phyloP scores from a whole-genome alignment of 495 filamentous ascomycete species.

The Chaetomidium leptoderma region DNA sequence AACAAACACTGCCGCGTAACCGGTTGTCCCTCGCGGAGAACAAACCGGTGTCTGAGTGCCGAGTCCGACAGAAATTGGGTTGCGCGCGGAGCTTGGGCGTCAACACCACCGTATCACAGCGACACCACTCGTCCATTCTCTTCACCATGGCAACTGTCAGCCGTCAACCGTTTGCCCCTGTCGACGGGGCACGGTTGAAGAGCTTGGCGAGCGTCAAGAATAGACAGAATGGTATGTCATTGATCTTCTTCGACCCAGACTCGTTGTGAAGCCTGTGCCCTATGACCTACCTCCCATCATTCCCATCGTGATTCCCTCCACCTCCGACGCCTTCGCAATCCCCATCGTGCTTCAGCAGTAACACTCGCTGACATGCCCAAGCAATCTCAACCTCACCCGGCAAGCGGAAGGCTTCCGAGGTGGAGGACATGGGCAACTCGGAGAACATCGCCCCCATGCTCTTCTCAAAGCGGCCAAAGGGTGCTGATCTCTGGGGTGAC shows the following conservation, averaged over 20 bases:
- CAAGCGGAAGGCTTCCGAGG: conserved; percentile 47
- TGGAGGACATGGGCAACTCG: conserved; percentile 52
- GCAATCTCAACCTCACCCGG: conserved; percentile 36
- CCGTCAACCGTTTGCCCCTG: conserved; percentile 56
- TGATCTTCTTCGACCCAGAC: neutral
- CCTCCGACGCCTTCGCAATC: neutral
- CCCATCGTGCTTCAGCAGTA: neutral
- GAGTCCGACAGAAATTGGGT: neutral
- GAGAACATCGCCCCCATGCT: conserved; percentile 78
- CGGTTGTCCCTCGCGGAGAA: neutral
- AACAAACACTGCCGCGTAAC: conserved; percentile 5
- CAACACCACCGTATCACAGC: neutral
- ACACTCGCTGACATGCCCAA: conserved; percentile 23
- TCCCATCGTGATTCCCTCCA: neutral
- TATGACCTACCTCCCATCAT: neutral
- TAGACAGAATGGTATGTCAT: conserved; percentile 57
- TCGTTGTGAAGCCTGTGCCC: conserved; percentile 9
- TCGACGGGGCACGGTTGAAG: conserved; percentile 51
- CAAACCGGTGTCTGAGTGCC: neutral
- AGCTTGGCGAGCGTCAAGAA: conserved; percentile 57
- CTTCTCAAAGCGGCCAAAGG: conserved; percentile 68
- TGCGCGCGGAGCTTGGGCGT: conserved; percentile 4
- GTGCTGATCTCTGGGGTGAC: conserved; percentile 39
- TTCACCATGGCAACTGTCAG: conserved; percentile 43
- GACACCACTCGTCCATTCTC: conserved; percentile 15